A percentile compares a stretch with the other conserved stretches of the same genome.
These are phyloP conservation scores for Samsoniella hepiali DNA, from an alignment of 2,329 filamentous ascomycete genomes.

Conservation along the genomic window DNA sequence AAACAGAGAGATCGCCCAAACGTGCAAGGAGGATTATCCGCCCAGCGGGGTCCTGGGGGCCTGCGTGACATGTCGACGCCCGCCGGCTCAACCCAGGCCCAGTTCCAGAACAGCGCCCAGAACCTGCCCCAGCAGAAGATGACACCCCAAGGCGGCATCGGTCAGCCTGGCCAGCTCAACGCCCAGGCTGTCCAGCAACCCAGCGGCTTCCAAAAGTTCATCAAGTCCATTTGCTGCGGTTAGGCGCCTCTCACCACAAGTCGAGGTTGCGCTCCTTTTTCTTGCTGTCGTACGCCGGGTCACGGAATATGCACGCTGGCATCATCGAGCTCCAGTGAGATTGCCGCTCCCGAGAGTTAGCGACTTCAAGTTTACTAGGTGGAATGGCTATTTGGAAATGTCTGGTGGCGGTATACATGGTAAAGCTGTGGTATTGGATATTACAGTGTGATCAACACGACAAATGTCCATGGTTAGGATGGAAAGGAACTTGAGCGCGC, in stretches of 20 bases:
- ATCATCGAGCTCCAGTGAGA: conserved; percentile 17
- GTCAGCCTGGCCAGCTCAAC: conserved; percentile 49
- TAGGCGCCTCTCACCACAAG: conserved; percentile 36
- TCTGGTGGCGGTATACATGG: neutral
- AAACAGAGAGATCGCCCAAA: conserved; percentile 74
- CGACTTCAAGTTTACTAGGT: neutral
- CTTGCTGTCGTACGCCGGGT: conserved; percentile 26
- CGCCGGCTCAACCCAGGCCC: conserved; percentile 87
- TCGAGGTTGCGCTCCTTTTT: conserved; percentile 30
- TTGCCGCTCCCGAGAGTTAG: conserved; percentile 2
- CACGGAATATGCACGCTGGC: conserved; percentile 21
- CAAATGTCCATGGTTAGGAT: neutral
- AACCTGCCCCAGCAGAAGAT: conserved; percentile 69
- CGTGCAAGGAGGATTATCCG: conserved; percentile 68
- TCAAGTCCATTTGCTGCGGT: conserved; percentile 91
- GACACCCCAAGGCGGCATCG: conserved; percentile 56
- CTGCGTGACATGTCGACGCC: conserved; percentile 77
- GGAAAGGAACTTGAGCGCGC: neutral
- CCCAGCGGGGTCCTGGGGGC: conserved; percentile 72
- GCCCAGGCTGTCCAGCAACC: conserved; percentile 66
- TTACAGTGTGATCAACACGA: neutral
- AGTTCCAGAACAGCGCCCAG: conserved; percentile 93
- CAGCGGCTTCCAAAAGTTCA: conserved; percentile 84
- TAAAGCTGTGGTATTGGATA: conserved; percentile 8
- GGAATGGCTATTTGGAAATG: neutral